Percentiles rank a stretch among this genome's conserved stretches.
phyloP scores from a whole-genome alignment of 108 stramenopile genomes.

The Cylindrotheca closterium region DNA sequence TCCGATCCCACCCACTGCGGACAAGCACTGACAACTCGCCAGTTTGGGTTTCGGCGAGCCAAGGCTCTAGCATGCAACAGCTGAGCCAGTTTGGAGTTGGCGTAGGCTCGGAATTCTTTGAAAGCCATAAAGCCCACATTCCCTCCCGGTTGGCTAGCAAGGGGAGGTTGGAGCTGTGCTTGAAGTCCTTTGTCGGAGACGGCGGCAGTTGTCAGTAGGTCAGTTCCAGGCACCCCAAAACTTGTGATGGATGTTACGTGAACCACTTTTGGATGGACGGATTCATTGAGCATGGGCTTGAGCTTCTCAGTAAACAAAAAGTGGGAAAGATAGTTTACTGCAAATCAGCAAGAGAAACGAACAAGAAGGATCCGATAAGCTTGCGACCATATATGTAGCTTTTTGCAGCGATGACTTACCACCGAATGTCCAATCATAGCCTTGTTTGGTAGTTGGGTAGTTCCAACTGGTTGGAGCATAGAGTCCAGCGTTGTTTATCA shows the following conservation, averaged over 20 bases:
- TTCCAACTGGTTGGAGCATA: not conserved
- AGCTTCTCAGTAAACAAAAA: slow-evolving; percentile 59
- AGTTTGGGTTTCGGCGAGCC: not conserved
- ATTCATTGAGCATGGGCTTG: slow-evolving; percentile 34
- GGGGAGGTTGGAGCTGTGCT: too few relatives aligned
- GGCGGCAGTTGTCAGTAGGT: slow-evolving; percentile 17
- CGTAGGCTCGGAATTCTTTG: slow-evolving; percentile 35
- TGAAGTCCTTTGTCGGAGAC: too few relatives aligned
- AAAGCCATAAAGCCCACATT: slow-evolving; percentile 16
- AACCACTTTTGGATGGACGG: slow-evolving; percentile 29
- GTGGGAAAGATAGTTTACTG: slow-evolving; percentile 63
- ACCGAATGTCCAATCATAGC: slow-evolving; percentile 31
- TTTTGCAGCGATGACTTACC: slow-evolving; percentile 12
- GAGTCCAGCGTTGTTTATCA: slow-evolving; percentile 68
- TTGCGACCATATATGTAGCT: too few relatives aligned
- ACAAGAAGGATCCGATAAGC: too few relatives aligned
- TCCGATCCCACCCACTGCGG: slow-evolving; percentile 63
- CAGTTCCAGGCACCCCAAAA: slow-evolving; percentile 36
- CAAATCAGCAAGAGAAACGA: too few relatives aligned
- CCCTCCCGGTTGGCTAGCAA: slow-evolving; percentile 36
- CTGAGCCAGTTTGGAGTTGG: slow-evolving; percentile 65
- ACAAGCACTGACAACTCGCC: slow-evolving; percentile 43
- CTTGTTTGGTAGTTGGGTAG: slow-evolving; percentile 18
- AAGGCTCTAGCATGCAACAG: slow-evolving; percentile 40
- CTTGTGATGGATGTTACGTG: slow-evolving; percentile 48